These are phyloP conservation scores for Penicillium manginii DNA, from an alignment of 495 filamentous ascomycete genomes.

Conservation along the genomic window DNA sequence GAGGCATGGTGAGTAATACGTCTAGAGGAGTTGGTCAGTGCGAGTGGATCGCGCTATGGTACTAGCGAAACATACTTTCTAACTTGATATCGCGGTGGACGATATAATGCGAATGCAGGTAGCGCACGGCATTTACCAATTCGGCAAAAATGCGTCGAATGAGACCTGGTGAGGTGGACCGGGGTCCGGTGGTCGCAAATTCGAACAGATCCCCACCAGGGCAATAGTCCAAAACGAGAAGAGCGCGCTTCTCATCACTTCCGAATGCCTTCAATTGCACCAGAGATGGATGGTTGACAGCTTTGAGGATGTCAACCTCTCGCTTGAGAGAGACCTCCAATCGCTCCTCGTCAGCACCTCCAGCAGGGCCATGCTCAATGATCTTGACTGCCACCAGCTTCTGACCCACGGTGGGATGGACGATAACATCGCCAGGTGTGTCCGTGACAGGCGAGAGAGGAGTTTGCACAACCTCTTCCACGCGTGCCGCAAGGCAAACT, in stretches of 20 bases:
- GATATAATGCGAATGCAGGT: slow-evolving; percentile 83
- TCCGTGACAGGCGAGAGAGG: slow-evolving; percentile 33
- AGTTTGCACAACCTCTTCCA: slow-evolving; percentile 32
- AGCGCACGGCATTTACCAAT: slow-evolving; percentile 78
- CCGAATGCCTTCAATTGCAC: slow-evolving; percentile 88
- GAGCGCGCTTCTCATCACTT: slow-evolving; percentile 75
- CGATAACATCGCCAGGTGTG: slow-evolving; percentile 41
- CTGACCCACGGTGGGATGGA: slow-evolving; percentile 53
- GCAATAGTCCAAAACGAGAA: slow-evolving; percentile 89
- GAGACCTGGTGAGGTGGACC: slow-evolving; percentile 66
- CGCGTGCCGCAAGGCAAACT: slow-evolving; percentile 82
- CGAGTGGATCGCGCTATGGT: not conserved
- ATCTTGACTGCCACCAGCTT: slow-evolving; percentile 93
- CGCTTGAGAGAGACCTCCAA: slow-evolving; percentile 90
- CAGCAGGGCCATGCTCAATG: slow-evolving; percentile 90
- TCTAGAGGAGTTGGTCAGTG: slow-evolving; percentile 53
- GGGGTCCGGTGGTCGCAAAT: slow-evolving; percentile 68
- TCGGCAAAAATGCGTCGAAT: slow-evolving; percentile 89
- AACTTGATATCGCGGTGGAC: slow-evolving; percentile 98
- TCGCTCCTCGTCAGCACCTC: slow-evolving; percentile 85
- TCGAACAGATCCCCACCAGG: slow-evolving; percentile 96
- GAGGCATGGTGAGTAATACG: slow-evolving; percentile 83
- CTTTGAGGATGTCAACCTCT: slow-evolving; percentile 90
- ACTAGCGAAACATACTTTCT: slow-evolving; percentile 70
- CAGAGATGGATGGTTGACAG: slow-evolving; percentile 83